Conservation (phyloP, 805 yeast species). For the Scheffersomyces amazonensis region DNA sequence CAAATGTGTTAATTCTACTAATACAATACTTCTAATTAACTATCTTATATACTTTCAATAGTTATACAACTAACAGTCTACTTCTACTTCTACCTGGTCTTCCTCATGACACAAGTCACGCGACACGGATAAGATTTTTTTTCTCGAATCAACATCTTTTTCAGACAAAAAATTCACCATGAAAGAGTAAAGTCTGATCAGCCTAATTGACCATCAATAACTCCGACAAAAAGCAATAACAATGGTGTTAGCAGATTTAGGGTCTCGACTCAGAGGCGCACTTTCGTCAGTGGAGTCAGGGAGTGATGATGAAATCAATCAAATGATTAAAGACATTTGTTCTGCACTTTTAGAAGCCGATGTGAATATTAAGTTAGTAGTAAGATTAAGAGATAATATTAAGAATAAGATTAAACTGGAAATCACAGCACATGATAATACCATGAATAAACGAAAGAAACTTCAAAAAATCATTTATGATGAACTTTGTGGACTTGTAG, state of each 20-base stretch:
- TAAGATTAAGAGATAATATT: slow-evolving; percentile 65
- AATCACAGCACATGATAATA: slow-evolving; percentile 42
- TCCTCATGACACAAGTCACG: no score
- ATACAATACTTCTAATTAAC: no score
- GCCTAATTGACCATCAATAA: no score
- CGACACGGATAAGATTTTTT: no score
- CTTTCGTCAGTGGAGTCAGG: slow-evolving; percentile 40
- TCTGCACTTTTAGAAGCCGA: slow-evolving; percentile 92
- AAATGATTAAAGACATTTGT: slow-evolving; percentile 81
- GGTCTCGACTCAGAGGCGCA: slow-evolving; percentile 41
- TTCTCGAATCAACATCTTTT: no score
- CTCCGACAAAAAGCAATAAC: neutral
- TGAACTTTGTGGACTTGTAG: slow-evolving; percentile 84
- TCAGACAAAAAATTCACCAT: no score
- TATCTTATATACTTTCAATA: no score
- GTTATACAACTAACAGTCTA: no score
- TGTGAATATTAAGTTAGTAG: slow-evolving; percentile 84
- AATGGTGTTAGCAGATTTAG: slow-evolving; percentile 47
- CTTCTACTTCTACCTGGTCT: no score
- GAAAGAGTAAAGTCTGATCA: no score
- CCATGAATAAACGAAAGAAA: slow-evolving; percentile 72
- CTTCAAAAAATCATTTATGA: slow-evolving; percentile 92
- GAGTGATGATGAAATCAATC: slow-evolving; percentile 34
- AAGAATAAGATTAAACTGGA: slow-evolving; percentile 48
- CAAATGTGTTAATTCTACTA: no score